Conservation (phyloP, 192 early-diverging fungal species). For the Ramicandelaber brevisporus region DNA sequence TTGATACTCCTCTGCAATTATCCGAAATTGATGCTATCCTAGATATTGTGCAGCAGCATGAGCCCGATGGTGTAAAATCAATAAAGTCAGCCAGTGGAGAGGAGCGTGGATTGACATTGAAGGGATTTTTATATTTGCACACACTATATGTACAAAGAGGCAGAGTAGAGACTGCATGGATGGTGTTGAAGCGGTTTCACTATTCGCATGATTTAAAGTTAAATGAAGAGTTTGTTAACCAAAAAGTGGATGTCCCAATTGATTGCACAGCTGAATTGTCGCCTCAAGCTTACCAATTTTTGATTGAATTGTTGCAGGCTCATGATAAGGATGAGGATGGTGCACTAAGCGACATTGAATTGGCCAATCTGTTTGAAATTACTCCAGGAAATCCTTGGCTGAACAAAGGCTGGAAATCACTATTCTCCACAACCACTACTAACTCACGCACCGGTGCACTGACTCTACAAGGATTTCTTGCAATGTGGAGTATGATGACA, state of each 20-base stretch:
- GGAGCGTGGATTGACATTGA: slow-evolving; percentile 65
- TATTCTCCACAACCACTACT: slow-evolving; percentile 72
- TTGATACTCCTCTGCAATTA: slow-evolving; percentile 80
- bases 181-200: slow-evolving; percentile 82
- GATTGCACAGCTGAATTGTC: slow-evolving; percentile 91
- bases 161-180: slow-evolving; percentile 95
- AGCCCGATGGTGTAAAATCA: slow-evolving; percentile 70
- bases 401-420: too few relatives aligned
- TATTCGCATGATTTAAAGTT: slow-evolving; percentile 87
- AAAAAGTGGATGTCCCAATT: slow-evolving; percentile 58
- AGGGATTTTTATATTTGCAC: slow-evolving; percentile 84
- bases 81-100: too few relatives aligned
- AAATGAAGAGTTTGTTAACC: slow-evolving; percentile 73
- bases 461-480: slow-evolving; percentile 87
- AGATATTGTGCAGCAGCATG: slow-evolving; percentile 71
- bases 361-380: slow-evolving; percentile 66
- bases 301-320: slow-evolving; percentile 77
- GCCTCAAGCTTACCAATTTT: slow-evolving; percentile 79
- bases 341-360: slow-evolving; percentile 61
- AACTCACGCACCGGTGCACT: slow-evolving; percentile 73
- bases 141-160: slow-evolving; percentile 92
- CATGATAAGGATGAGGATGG: slow-evolving; percentile 96
- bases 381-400: slow-evolving; percentile 90
- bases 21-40: slow-evolving; percentile 94
- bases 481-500: slow-evolving; percentile 99